Evolutionary conservation across 1,284 basidiomycete genomes (phyloP).

Genomic region (Irpex lacteus): DNA sequence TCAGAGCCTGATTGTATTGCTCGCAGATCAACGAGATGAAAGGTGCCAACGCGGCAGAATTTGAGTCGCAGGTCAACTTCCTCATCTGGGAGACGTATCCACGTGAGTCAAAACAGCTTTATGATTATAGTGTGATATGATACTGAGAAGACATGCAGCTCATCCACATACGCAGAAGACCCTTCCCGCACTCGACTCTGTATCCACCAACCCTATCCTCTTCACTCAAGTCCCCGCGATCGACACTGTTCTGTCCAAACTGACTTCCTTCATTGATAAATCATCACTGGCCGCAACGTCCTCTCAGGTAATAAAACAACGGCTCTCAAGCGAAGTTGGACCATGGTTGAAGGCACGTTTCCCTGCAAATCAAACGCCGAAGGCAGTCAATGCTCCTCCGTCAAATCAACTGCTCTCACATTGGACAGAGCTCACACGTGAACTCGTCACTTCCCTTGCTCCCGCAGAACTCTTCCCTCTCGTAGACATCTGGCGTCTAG

Average conservation of each 20-base stretch:
- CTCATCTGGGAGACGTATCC: conserved; percentile 75
- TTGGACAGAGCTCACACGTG: conserved; percentile 49
- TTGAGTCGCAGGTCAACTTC: conserved; percentile 69
- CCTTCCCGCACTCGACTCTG: conserved; percentile 57
- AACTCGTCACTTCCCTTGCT: conserved; percentile 48
- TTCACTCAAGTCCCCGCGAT: conserved; percentile 71
- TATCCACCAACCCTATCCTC: conserved; percentile 76
- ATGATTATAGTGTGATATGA: too few species aligned
- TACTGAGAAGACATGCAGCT: conserved; percentile 36
- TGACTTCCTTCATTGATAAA: conserved; percentile 60
- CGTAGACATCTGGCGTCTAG: conserved; percentile 82
- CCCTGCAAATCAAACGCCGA: conserved; percentile 13
- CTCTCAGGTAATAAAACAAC: conserved; percentile 45
- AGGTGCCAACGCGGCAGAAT: conserved; percentile 66
- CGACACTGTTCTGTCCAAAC: conserved; percentile 61
- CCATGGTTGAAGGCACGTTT: conserved; percentile 69
- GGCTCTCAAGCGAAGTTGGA: conserved; percentile 46
- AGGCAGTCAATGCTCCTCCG: conserved; percentile 21
- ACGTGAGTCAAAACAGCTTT: conserved; percentile 42
- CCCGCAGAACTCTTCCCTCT: conserved; percentile 73
- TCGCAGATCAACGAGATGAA: conserved; percentile 66
- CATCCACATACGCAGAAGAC: conserved; percentile 72
- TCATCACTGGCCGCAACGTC: conserved; percentile 20
- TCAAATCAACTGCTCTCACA: conserved; percentile 30
- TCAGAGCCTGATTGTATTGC: not conserved